These are phyloP conservation scores for Saccharomyces hybrid DNA, from an alignment of 1,139 yeast genomes.

Conservation along the genomic window DNA sequence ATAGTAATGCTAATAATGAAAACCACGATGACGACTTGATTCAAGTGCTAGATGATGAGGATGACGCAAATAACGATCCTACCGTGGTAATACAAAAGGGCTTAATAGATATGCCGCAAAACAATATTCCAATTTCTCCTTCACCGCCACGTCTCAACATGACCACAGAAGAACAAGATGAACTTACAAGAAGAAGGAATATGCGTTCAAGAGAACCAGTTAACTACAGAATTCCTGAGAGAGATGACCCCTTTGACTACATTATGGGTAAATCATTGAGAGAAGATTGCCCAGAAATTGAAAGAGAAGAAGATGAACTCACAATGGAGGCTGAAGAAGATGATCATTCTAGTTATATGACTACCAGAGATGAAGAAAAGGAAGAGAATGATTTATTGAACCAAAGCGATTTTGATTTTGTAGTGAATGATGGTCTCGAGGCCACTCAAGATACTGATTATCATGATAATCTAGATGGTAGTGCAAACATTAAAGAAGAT, in stretches of 20 bases:
- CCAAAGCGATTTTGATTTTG: slow-evolving; percentile 28
- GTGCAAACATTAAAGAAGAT: neutral
- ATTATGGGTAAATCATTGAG: slow-evolving; percentile 14
- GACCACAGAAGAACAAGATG: slow-evolving; percentile 4
- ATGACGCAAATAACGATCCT: slow-evolving; percentile 3
- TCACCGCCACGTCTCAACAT: slow-evolving; percentile 11
- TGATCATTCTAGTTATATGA: slow-evolving; percentile 24
- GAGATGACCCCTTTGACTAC: slow-evolving; percentile 28
- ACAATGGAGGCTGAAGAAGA: slow-evolving; percentile 32
- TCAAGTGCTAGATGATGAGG: slow-evolving; percentile 22
- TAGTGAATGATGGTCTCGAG: slow-evolving; percentile 22
- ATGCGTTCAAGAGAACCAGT: slow-evolving; percentile 16
- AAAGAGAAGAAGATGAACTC: slow-evolving; percentile 13
- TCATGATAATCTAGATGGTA: slow-evolving; percentile 4
- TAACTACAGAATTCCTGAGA: slow-evolving; percentile 27
- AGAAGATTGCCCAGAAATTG: slow-evolving; percentile 1
- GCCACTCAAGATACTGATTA: slow-evolving; percentile 13
- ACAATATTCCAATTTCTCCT: slow-evolving; percentile 3
- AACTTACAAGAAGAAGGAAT: slow-evolving; percentile 6
- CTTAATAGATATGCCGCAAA: neutral
- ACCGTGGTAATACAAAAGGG: neutral
- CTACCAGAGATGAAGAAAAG: slow-evolving; percentile 27
- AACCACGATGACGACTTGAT: slow-evolving; percentile 10
- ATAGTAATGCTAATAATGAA: neutral
- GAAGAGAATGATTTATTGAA: slow-evolving; percentile 15